Base-by-base conservation (phyloP, 345 rosid genomes). In the Bretschneidera sinensis region DNA sequence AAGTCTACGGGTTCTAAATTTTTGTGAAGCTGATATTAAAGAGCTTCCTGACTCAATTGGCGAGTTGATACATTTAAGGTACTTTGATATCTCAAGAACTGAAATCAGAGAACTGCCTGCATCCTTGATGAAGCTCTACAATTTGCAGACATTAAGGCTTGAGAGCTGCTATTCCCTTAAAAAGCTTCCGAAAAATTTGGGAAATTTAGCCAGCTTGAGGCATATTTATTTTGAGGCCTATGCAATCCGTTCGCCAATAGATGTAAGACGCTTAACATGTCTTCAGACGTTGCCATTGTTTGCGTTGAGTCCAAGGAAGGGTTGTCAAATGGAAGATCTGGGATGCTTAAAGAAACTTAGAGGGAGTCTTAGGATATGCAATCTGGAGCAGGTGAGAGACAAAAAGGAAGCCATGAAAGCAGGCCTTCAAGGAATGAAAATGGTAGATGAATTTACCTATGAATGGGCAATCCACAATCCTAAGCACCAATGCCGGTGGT, bases 121-220 rank as follows among this genome's bases (percentile, higher is more conserved):
- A 11, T 73, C 57, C 31, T 20, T 58, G 24, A 52, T 47, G 4
- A 28, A 48, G 22, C 65, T 72, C 19, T 72, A 53, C 48, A 64
- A 17, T 60, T n/a, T 67, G 60, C 49, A 67, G 20, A 67, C 71
- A 4, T 19, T 67, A 17, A 67, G 55, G 47, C 53, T 59, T 4
- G 16, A n/a, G 54, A 0, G 9, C 6, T 59, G 65, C 15, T 0
- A 0, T 1, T 0, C 45, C 7, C 33, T 48, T 1, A 2, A n/a
- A 6, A 21, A 33, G 9, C 56, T 51, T 43, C 64, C 70, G 4
- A n/a, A 39, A 18, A 51, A 51, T 22, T 31, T 66, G 22, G 17
- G 11, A 18, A 22, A 39, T n/a, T 24, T 59, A 34, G 5, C 51
- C 19, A 19, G 24, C 14, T 50, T 66, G 63, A 58, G 45, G 21